A percentile compares a stretch with the other conserved stretches of the same genome.
Conservation (phyloP, 805 yeast species). For the Trichomonascus vanleenenianus region DNA sequence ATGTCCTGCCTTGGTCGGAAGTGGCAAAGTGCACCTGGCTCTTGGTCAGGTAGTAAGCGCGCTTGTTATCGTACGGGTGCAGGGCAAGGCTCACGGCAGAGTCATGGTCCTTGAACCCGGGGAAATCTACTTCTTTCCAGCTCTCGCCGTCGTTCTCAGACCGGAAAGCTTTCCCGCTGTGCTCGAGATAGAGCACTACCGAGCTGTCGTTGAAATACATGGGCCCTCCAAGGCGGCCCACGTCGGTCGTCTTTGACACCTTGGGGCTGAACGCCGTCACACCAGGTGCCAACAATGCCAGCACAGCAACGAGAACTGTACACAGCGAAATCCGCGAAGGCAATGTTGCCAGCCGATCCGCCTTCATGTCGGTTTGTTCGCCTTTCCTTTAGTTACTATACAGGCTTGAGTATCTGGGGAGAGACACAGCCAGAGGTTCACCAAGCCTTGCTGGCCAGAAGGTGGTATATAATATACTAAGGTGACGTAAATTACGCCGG, state of each 20-base stretch:
- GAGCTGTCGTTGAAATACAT: slow-evolving; percentile 30
- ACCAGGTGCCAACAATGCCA: background rate
- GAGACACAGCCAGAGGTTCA: too few species aligned
- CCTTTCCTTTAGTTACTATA: too few species aligned
- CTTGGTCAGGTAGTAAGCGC: slow-evolving; percentile 34
- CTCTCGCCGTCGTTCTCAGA: slow-evolving; percentile 42
- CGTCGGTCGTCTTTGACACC: slow-evolving; percentile 1
- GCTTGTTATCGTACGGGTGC: slow-evolving; percentile 33
- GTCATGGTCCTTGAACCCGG: slow-evolving; percentile 28
- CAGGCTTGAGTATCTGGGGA: too few species aligned
- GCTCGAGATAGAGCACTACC: slow-evolving; percentile 22
- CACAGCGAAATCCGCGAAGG: background rate
- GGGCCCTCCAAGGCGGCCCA: background rate
- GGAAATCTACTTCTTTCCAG: slow-evolving; percentile 31
- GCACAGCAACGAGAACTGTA: background rate
- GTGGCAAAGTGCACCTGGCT: slow-evolving; percentile 32
- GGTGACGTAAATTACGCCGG: too few species aligned
- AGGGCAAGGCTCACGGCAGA: slow-evolving; percentile 24
- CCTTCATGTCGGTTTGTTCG: too few species aligned
- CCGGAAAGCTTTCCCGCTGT: slow-evolving; percentile 26
- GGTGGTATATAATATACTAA: too few species aligned
- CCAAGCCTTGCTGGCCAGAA: too few species aligned
- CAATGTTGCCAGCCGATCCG: background rate
- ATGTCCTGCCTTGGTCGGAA: slow-evolving; percentile 34
- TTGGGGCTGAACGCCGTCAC: slow-evolving; percentile 12